Evolutionary conservation across 176 grass and related monocot genomes (phyloP), one percentile per base, ranked within the genome.

Genomic region (Carex kokanica): DNA sequence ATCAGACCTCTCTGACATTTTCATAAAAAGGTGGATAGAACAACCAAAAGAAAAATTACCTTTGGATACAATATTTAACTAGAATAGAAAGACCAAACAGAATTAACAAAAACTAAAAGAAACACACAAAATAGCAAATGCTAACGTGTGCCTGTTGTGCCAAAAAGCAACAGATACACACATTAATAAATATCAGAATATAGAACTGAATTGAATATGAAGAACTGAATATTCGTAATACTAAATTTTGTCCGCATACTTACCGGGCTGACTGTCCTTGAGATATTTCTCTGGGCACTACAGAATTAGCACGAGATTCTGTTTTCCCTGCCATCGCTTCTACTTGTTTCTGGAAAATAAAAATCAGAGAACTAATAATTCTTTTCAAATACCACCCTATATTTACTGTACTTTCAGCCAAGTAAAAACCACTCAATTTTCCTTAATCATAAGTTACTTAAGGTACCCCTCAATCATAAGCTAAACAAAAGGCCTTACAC

Each of bases 281-380:
- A 79, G 29, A 71, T 89, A 80, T 84, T 81, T 85, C 79, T 86
- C 84, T 86, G 84, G 69, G 21, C 25, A 87, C 59, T 87, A 85
- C 77, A 83, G 59, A 61, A 63, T 78, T 68, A 68, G 24, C 51
- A 32, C 3, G 13, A 10, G 88, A 59, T 87, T 90, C 75, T 69
- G 73, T 65, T 54, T 93, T 95, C 88, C 90, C 89, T 86, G 85
- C 53, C 74, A 90, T 78, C 62, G 75, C 80, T 81, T 95, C 91
- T 89, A 98, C 90, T 70, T 98, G 92, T 85, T 82, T 90, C 92
- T 98, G 82, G 83, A 34, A 81, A 89, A 78, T 2, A 82, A 86
- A 51, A 17, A 81, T 55, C 6, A 54, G 24, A 78, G 73, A 78
- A 53, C 13, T 78, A 29, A 16, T 56, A 34, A 78, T 16, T 25